Conservation (phyloP, 2,329 filamentous ascomycete species). For the Aspergillus novoparasiticus region DNA sequence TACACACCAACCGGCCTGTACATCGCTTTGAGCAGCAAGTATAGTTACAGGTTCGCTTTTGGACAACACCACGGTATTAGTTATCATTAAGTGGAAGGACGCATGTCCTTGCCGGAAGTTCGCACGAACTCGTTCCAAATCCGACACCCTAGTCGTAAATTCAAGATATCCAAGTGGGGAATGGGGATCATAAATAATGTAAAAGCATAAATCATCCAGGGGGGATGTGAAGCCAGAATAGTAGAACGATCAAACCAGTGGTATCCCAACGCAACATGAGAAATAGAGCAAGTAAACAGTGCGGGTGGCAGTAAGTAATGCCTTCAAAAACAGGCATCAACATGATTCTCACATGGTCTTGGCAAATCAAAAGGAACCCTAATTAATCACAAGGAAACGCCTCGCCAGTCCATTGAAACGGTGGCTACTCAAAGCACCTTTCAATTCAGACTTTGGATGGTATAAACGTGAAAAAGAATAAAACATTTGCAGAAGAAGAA, state of each 20-base stretch:
- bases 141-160: conserved; percentile 4
- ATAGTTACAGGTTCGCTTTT: not conserved
- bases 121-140: not conserved
- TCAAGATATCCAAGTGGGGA: not conserved
- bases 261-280: conserved; percentile 22
- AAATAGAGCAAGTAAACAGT: conserved; percentile 14
- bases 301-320: conserved; percentile 4
- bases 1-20: not conserved
- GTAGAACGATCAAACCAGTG: conserved; percentile 20
- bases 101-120: conserved; percentile 7
- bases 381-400: conserved; percentile 13
- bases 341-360: conserved; percentile 16
- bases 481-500: conserved; percentile 7
- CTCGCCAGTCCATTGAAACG: conserved; percentile 9
- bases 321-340: conserved; percentile 12
- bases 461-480: conserved; percentile 4
- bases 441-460: conserved; percentile 4
- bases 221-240: conserved; percentile 15
- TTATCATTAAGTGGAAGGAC: conserved; percentile 21
- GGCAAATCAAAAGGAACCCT: conserved; percentile 7
- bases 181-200: conserved; percentile 8
- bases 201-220: conserved; percentile 15
- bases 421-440: not conserved
- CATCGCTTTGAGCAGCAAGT: not conserved
- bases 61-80: conserved; percentile 14